phyloP scores from a whole-genome alignment of 345 rosid species.

The Trapa incisa region DNA sequence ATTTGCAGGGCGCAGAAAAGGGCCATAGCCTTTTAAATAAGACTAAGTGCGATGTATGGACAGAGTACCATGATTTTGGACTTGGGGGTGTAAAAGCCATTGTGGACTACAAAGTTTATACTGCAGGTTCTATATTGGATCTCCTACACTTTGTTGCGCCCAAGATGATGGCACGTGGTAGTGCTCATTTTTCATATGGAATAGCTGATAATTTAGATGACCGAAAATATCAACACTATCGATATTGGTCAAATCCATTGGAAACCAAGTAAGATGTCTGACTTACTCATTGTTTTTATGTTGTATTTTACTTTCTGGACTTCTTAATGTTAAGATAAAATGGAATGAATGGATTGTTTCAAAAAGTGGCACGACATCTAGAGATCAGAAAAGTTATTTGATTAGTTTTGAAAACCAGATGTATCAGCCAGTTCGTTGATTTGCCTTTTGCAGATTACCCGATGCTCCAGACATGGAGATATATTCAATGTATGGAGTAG shows the following conservation, averaged over 20 bases:
- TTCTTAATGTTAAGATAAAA: background rate
- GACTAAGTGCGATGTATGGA: conserved; percentile 44
- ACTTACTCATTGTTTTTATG: background rate
- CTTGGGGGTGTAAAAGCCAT: conserved; percentile 35
- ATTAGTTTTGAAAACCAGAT: background rate
- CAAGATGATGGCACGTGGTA: conserved; percentile 49
- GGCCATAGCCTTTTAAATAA: conserved; percentile 22
- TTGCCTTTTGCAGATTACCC: conserved; percentile 37
- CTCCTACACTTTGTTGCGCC: conserved; percentile 54
- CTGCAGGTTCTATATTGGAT: conserved; percentile 43
- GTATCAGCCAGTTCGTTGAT: background rate
- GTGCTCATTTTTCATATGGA: conserved; percentile 54
- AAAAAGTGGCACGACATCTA: background rate
- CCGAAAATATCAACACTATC: conserved; percentile 44
- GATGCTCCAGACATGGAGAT: conserved; percentile 67
- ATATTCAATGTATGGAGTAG: conserved; percentile 63
- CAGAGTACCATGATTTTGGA: conserved; percentile 53
- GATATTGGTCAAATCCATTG: conserved; percentile 63
- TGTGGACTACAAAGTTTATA: conserved; percentile 37
- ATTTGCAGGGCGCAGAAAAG: conserved; percentile 32
- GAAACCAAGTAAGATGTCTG: conserved; percentile 44
- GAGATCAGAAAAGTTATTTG: background rate
- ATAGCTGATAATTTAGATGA: conserved; percentile 60
- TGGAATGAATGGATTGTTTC: background rate
- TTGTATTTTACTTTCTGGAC: background rate